phyloP scores from a whole-genome alignment of 2,329 filamentous ascomycete genomes.

The Seiridium cupressi region DNA sequence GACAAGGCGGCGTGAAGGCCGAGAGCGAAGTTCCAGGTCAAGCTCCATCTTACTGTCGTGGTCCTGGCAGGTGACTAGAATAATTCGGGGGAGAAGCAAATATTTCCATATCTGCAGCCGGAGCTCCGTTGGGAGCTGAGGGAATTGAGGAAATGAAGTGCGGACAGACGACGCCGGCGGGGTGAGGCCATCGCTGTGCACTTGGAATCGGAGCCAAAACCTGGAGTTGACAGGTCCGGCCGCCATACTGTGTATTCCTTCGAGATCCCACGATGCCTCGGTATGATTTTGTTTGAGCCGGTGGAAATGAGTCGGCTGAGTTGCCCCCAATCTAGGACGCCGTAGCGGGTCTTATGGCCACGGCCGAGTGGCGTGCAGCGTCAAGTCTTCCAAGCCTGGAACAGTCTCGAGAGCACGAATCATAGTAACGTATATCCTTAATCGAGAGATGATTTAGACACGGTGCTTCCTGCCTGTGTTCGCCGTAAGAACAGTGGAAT shows the following conservation, averaged over 20 bases:
- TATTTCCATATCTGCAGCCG: conserved; percentile 46
- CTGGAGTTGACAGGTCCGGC: not conserved
- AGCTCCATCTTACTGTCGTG: conserved; percentile 8
- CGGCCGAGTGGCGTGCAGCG: too few relatives aligned
- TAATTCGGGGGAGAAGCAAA: conserved; percentile 42
- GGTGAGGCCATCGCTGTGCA: conserved; percentile 11
- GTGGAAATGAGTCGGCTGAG: too few relatives aligned
- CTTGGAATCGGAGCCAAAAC: conserved; percentile 9
- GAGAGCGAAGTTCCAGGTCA: conserved; percentile 12
- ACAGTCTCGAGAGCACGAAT: too few relatives aligned
- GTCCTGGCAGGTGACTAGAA: conserved; percentile 39
- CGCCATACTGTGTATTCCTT: not conserved
- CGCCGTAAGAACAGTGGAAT: not conserved
- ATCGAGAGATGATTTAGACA: not conserved
- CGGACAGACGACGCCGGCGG: not conserved
- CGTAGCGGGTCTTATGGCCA: too few relatives aligned
- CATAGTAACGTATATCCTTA: too few relatives aligned
- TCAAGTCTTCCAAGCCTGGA: too few relatives aligned
- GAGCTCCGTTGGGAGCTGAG: conserved; percentile 43
- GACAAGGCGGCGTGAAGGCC: conserved; percentile 21
- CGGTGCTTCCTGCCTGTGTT: not conserved
- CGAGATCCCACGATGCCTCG: not conserved
- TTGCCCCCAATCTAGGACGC: too few relatives aligned
- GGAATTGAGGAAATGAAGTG: conserved; percentile 30
- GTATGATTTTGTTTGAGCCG: not conserved